These are phyloP conservation scores for Ocimum tenuiflorum DNA, from an alignment of 257 asterid species.

Conservation along the genomic window DNA sequence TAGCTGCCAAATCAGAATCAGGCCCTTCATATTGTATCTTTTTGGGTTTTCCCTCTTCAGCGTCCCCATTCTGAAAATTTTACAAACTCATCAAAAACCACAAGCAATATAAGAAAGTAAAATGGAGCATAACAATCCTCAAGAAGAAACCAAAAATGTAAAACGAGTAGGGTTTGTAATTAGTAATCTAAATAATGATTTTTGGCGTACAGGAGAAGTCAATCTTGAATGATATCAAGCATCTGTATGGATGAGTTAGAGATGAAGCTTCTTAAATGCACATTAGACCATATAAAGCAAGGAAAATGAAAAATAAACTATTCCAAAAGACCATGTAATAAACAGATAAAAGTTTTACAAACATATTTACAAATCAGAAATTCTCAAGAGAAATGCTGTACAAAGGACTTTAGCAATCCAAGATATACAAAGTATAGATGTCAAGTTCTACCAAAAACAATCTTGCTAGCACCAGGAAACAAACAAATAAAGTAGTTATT, in stretches of 20 bases:
- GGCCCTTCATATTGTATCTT: constrained; percentile 91
- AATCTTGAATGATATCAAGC: neutral
- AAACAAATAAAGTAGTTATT: neutral
- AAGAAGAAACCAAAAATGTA: neutral
- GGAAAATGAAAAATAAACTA: constrained; percentile 6
- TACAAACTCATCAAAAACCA: constrained; percentile 2
- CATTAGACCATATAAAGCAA: neutral
- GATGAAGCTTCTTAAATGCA: constrained; percentile 3
- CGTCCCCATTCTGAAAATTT: constrained; percentile 58
- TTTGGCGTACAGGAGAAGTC: neutral
- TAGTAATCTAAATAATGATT: neutral
- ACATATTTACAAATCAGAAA: neutral
- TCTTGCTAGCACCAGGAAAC: neutral
- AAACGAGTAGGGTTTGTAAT: constrained; percentile 1
- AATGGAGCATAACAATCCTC: neutral
- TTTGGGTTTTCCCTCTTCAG: constrained; percentile 83
- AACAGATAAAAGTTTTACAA: too few species aligned
- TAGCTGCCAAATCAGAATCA: constrained; percentile 93
- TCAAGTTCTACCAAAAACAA: neutral
- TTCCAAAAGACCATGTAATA: neutral
- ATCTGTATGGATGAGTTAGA: neutral
- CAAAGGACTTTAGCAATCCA: neutral
- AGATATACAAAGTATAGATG: neutral
- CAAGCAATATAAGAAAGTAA: neutral
- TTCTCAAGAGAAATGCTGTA: neutral